Evolutionary conservation across 345 rosid species (phyloP).

Genomic region (Euclidium syriacum): DNA sequence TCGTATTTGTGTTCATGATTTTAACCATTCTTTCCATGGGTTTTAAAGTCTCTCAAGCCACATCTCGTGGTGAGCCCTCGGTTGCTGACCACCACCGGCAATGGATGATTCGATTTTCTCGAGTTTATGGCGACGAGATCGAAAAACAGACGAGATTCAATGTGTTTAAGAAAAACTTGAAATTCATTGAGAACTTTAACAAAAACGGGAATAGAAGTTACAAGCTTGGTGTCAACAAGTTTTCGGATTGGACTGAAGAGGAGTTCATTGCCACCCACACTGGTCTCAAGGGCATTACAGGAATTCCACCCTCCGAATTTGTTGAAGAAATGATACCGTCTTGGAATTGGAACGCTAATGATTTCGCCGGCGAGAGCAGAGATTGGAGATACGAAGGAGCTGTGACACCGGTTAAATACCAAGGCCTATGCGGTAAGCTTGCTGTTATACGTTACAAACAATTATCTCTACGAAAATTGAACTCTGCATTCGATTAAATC

Average conservation of each 20-base stretch:
- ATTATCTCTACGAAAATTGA: too few relatives aligned
- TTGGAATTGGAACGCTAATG: conserved; percentile 1
- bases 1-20: not conserved
- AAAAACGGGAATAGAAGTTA: conserved; percentile 7
- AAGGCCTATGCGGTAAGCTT: conserved; percentile 23
- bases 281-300: not conserved
- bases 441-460: too few relatives aligned
- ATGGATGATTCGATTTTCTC: conserved; percentile 10
- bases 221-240: conserved; percentile 27
- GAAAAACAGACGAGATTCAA: conserved; percentile 15
- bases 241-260: conserved; percentile 33
- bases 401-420: conserved; percentile 22
- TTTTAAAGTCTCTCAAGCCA: not conserved
- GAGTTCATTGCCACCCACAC: conserved; percentile 25
- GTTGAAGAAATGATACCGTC: not conserved
- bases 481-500: too few relatives aligned
- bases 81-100: conserved; percentile 1
- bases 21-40: not conserved
- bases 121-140: not conserved
- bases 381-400: conserved; percentile 29
- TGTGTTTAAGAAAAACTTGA: conserved; percentile 26
- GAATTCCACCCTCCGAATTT: not conserved
- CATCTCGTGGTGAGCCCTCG: not conserved
- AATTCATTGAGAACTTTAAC: conserved; percentile 26
- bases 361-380: conserved; percentile 1